Conservation (phyloP, 352 stramenopile species). For the Globisporangium mamillatum region DNA sequence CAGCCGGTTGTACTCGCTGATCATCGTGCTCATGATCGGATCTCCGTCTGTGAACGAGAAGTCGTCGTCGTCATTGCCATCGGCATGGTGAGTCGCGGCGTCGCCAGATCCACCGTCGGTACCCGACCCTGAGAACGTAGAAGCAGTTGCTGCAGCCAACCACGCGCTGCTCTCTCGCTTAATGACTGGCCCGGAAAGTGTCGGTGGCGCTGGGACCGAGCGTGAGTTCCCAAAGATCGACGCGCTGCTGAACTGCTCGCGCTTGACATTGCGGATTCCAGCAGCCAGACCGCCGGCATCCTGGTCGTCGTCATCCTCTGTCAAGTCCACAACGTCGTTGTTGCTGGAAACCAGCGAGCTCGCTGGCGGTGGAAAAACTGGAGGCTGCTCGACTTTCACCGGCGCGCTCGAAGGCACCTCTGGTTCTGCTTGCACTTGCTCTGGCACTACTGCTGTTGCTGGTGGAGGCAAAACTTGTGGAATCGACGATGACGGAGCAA, state of each 20-base stretch:
- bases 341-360: not conserved
- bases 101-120: not conserved
- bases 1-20: conserved; percentile 55
- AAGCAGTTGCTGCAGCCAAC: conserved; percentile 11
- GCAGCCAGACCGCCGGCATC: not conserved
- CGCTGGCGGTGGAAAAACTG: not conserved
- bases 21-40: conserved; percentile 44
- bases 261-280: conserved; percentile 10
- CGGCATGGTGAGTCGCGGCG: not conserved
- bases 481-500: not conserved
- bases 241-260: conserved; percentile 10
- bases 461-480: not conserved
- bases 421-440: not conserved
- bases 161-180: conserved; percentile 16
- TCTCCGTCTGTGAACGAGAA: conserved; percentile 39
- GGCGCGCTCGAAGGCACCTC: not conserved
- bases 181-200: not conserved
- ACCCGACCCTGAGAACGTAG: not conserved
- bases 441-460: not conserved
- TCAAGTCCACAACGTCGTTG: conserved; percentile 28
- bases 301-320: conserved; percentile 21
- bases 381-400: not conserved
- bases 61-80: conserved; percentile 17
- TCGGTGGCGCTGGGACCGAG: not conserved
- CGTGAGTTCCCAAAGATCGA: not conserved